Percentiles rank a stretch among this genome's conserved stretches.
Evolutionary conservation across 1,139 yeast genomes (phyloP).

Genomic region (Spencermartinsiella ligniputridi): DNA sequence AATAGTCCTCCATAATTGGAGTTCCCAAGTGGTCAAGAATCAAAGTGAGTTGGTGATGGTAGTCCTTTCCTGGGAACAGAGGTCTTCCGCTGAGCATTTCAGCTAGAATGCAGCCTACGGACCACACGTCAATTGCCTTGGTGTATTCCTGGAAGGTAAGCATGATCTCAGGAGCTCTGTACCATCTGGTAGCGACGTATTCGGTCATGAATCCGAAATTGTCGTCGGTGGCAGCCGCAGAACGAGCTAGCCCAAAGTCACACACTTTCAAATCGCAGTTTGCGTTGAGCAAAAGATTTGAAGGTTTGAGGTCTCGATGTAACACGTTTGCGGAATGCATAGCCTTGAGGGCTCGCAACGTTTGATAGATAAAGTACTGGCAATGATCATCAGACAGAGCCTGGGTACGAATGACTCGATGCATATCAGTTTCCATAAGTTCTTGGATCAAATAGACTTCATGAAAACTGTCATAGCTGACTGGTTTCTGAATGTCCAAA

Average conservation of each 20-base stretch:
- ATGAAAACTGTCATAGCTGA: slow-evolving; percentile 63
- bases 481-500: slow-evolving; percentile 86
- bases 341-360: slow-evolving; percentile 81
- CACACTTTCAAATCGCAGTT: slow-evolving; percentile 93
- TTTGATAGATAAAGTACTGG: slow-evolving; percentile 89
- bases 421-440: slow-evolving; percentile 93
- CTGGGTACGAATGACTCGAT: slow-evolving; percentile 85
- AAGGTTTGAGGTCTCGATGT: slow-evolving; percentile 91
- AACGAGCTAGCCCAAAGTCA: slow-evolving; percentile 89
- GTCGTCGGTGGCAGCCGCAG: slow-evolving; percentile 49
- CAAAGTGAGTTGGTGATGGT: slow-evolving; percentile 80
- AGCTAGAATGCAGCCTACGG: slow-evolving; percentile 92
- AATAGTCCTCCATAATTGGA: slow-evolving; percentile 77
- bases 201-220: slow-evolving; percentile 83
- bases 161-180: slow-evolving; percentile 97
- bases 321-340: slow-evolving; percentile 88
- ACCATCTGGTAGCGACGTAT: slow-evolving; percentile 97
- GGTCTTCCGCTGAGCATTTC: slow-evolving; percentile 88
- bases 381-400: slow-evolving; percentile 84
- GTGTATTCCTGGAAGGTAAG: slow-evolving; percentile 89
- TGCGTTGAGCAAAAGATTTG: slow-evolving; percentile 78
- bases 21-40: slow-evolving; percentile 90
- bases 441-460: slow-evolving; percentile 94
- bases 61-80: slow-evolving; percentile 90
- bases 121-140: slow-evolving; percentile 95